Conservation (phyloP, 306 rosid genomes). For the Castanospermum australe region DNA sequence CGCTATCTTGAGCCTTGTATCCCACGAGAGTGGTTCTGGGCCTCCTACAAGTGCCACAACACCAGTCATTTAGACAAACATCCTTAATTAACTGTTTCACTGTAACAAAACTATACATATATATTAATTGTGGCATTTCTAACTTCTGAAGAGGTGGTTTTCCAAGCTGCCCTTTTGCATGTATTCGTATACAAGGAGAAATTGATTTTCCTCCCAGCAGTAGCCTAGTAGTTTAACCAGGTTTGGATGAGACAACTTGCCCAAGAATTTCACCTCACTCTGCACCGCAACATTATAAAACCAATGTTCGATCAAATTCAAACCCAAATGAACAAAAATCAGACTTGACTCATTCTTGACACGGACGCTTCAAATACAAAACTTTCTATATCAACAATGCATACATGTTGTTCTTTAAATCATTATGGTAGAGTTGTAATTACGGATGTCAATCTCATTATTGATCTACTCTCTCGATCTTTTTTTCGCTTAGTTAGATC, state of each 20-base stretch:
- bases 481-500: background rate
- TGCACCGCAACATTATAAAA: slow-evolving; percentile 28
- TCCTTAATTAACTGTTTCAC: background rate
- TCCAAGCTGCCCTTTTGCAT: slow-evolving; percentile 89
- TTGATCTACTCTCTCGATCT: background rate
- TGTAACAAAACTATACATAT: background rate
- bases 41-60: slow-evolving; percentile 36
- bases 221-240: slow-evolving; percentile 74
- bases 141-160: slow-evolving; percentile 84
- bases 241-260: slow-evolving; percentile 78
- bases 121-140: background rate
- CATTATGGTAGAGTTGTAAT: too few species aligned
- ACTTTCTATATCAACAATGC: background rate
- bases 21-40: slow-evolving; percentile 73
- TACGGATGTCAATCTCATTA: background rate
- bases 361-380: background rate
- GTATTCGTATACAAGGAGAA: slow-evolving; percentile 67
- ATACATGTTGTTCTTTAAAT: too few species aligned
- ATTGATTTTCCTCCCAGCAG: slow-evolving; percentile 71
- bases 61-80: background rate
- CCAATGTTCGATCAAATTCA: background rate
- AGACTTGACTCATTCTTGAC: background rate
- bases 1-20: slow-evolving; percentile 65
- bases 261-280: slow-evolving; percentile 83
- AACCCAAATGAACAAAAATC: background rate